Evolutionary conservation across 192 early-diverging fungal species (phyloP).

Genomic region (Phycomyces blakesleeanus): DNA sequence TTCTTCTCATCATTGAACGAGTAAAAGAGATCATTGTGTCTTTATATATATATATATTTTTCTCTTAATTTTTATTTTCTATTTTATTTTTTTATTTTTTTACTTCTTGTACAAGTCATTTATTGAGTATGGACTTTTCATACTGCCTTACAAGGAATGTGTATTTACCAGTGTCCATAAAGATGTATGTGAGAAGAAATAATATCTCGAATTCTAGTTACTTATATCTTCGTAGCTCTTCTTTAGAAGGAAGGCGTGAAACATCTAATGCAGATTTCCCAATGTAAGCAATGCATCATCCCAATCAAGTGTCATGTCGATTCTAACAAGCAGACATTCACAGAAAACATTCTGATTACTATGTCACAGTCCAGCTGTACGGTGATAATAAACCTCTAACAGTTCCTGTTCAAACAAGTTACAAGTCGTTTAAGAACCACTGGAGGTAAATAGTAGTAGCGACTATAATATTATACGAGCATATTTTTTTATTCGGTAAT

Average conservation of each 20-base stretch:
- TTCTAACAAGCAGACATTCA: neutral
- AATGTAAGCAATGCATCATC: conserved; percentile 32
- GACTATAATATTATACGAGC: neutral
- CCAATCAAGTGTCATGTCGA: neutral
- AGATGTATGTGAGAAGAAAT: conserved; percentile 53
- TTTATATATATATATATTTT: too few relatives aligned
- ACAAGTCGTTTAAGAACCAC: conserved; percentile 60
- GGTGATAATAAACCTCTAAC: conserved; percentile 68
- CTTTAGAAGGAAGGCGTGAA: conserved; percentile 33
- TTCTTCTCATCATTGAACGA: too few relatives aligned
- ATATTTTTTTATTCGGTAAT: too few relatives aligned
- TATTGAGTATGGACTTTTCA: conserved; percentile 57
- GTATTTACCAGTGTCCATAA: conserved; percentile 53
- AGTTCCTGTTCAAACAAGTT: conserved; percentile 60
- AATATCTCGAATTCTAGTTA: too few relatives aligned
- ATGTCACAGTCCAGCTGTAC: conserved; percentile 62
- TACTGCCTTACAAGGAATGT: conserved; percentile 67
- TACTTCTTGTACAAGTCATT: too few relatives aligned
- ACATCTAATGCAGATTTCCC: conserved; percentile 14
- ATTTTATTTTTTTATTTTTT: too few relatives aligned
- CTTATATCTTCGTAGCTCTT: conserved; percentile 17
- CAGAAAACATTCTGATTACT: conserved; percentile 55
- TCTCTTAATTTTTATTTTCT: too few relatives aligned
- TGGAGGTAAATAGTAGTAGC: conserved; percentile 42
- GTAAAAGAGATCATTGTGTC: too few relatives aligned